Percentiles rank a stretch among this genome's conserved stretches.
phyloP scores from a whole-genome alignment of 768 basidiomycete genomes.

The Psilocybe cubensis region DNA sequence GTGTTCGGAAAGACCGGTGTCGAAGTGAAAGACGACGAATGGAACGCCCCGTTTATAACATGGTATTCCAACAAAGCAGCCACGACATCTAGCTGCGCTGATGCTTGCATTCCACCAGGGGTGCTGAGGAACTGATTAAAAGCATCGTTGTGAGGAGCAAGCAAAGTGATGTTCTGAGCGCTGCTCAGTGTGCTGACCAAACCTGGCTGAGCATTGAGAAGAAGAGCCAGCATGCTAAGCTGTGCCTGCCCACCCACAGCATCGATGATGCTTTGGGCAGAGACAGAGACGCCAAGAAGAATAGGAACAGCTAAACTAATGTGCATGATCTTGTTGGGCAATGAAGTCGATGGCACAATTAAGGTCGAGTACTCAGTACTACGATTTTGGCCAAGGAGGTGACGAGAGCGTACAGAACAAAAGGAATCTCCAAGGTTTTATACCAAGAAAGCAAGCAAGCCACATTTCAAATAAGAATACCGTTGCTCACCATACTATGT shows the following conservation, averaged over 20 bases:
- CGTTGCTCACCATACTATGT: too few relatives aligned
- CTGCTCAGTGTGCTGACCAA: conserved; percentile 1
- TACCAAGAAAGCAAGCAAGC: background rate
- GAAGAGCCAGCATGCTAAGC: conserved; percentile 5
- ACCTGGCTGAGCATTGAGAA: conserved; percentile 6
- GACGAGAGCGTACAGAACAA: background rate
- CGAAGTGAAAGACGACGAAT: conserved; percentile 6
- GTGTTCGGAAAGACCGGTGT: conserved; percentile 8
- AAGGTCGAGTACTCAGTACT: background rate
- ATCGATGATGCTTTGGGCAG: background rate
- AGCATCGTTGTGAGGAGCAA: conserved; percentile 9
- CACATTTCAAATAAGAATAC: too few relatives aligned
- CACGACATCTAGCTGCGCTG: background rate
- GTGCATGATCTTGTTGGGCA: background rate
- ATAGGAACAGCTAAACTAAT: background rate
- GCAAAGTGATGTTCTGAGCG: conserved; percentile 9
- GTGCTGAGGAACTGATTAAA: conserved; percentile 4
- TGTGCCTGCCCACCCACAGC: background rate
- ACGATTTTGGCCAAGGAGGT: background rate
- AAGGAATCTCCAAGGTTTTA: background rate
- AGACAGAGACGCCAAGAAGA: background rate
- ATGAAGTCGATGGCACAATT: background rate
- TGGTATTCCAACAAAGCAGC: conserved; percentile 10
- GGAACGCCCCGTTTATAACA: conserved; percentile 5
- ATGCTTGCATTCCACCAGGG: background rate